phyloP scores from a whole-genome alignment of 106 monocot genomes.

The Dendrobium chrysotoxum region DNA sequence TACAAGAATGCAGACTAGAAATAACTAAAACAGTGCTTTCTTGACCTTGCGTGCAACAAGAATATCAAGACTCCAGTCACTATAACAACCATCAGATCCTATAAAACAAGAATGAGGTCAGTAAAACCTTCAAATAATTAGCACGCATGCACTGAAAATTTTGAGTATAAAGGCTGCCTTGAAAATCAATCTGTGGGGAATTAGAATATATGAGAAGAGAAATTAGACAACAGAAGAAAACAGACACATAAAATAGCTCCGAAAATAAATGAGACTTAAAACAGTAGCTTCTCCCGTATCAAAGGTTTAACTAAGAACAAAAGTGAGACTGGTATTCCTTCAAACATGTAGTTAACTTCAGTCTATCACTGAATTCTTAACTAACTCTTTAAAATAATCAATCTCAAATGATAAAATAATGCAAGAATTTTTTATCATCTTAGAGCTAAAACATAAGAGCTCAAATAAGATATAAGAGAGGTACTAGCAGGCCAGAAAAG shows the following conservation, averaged over 20 bases:
- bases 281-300: not conserved
- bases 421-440: not conserved
- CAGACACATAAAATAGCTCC: not conserved
- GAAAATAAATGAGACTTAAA: not conserved
- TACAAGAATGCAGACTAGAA: not conserved
- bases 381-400: not conserved
- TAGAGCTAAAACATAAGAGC: not conserved
- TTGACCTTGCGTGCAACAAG: conserved; percentile 76
- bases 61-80: conserved; percentile 84
- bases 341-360: not conserved
- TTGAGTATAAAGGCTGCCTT: not conserved
- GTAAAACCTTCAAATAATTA: not conserved
- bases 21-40: conserved; percentile 4
- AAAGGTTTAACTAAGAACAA: not conserved
- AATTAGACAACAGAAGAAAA: not conserved
- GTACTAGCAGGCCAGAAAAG: not conserved
- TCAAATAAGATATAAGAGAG: not conserved
- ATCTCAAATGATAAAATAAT: not conserved
- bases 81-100: conserved; percentile 83
- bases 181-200: not conserved
- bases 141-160: not conserved
- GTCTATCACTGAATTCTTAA: not conserved
- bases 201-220: not conserved
- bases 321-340: not conserved
- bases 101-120: conserved; percentile 7